phyloP scores from a whole-genome alignment of 257 asterid genomes.

The Petrea volubilis region DNA sequence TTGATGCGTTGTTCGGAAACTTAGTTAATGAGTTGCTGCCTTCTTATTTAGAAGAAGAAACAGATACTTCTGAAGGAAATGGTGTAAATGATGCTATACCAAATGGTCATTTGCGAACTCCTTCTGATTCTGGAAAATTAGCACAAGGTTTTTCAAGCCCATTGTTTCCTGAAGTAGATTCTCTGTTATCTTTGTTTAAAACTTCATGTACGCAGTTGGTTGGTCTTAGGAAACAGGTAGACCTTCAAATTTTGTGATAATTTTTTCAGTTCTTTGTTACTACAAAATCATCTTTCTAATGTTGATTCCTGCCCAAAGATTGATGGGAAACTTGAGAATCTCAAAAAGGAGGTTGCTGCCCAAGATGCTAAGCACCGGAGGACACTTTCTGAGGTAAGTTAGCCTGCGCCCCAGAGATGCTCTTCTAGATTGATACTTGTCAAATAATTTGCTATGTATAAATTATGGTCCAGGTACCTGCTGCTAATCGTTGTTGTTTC shows the following conservation, averaged over 20 bases:
- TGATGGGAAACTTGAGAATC: conserved; percentile 82
- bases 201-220: conserved; percentile 78
- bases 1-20: conserved; percentile 89
- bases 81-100: conserved; percentile 56
- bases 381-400: conserved; percentile 88
- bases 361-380: conserved; percentile 93
- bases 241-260: not conserved
- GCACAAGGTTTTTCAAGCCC: conserved; percentile 63
- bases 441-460: conserved; percentile 2
- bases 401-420: not conserved
- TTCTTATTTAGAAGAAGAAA: conserved; percentile 77
- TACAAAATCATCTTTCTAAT: conserved; percentile 29
- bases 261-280: conserved; percentile 2
- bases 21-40: conserved; percentile 91
- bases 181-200: conserved; percentile 78
- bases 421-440: not conserved
- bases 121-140: conserved; percentile 63
- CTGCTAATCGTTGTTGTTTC: conserved; percentile 13
- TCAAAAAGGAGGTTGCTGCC: conserved; percentile 75
- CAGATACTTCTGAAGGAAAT: conserved; percentile 67
- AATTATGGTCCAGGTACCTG: conserved; percentile 10
- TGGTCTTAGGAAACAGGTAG: conserved; percentile 90
- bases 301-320: conserved; percentile 46
- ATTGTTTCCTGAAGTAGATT: conserved; percentile 89
- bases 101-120: conserved; percentile 75